These are phyloP conservation scores for Rugonectria rugulosa DNA, from an alignment of 2,329 filamentous ascomycete species.

Conservation along the genomic window DNA sequence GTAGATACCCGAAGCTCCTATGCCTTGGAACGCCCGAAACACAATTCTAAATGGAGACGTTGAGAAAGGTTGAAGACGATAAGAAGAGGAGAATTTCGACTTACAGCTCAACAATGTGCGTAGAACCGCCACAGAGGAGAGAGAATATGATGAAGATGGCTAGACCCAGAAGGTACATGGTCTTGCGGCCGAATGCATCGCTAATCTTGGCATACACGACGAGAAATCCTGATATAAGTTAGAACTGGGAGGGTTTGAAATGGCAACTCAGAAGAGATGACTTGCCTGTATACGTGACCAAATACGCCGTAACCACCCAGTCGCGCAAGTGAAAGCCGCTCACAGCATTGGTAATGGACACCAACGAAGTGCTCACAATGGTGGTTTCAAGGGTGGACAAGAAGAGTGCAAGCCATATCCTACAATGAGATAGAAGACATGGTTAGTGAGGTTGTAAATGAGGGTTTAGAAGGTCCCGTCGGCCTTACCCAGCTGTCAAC, in stretches of 20 bases:
- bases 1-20: slow-evolving; percentile 29
- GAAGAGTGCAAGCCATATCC: slow-evolving; percentile 31
- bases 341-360: slow-evolving; percentile 52
- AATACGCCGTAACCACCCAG: slow-evolving; percentile 58
- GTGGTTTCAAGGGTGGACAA: slow-evolving; percentile 57
- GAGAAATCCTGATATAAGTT: slow-evolving; percentile 31
- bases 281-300: slow-evolving; percentile 56
- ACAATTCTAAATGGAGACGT: slow-evolving; percentile 15
- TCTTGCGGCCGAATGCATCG: slow-evolving; percentile 24
- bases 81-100: neutral
- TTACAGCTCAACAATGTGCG: neutral
- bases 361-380: slow-evolving; percentile 59
- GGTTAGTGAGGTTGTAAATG: too few relatives aligned
- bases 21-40: slow-evolving; percentile 26
- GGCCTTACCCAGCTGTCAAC: too few relatives aligned
- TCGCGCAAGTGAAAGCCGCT: slow-evolving; percentile 45
- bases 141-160: slow-evolving; percentile 25
- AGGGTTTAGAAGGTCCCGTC: too few relatives aligned
- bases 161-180: slow-evolving; percentile 21
- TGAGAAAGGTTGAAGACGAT: neutral
- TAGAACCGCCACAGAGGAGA: slow-evolving; percentile 18
- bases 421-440: too few relatives aligned
- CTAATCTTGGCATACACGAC: slow-evolving; percentile 27
- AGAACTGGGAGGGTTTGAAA: too few relatives aligned
- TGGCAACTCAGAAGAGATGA: too few relatives aligned